These are phyloP conservation scores for Botrytis squamosa DNA, from an alignment of 2,329 filamentous ascomycete species.

Conservation along the genomic window DNA sequence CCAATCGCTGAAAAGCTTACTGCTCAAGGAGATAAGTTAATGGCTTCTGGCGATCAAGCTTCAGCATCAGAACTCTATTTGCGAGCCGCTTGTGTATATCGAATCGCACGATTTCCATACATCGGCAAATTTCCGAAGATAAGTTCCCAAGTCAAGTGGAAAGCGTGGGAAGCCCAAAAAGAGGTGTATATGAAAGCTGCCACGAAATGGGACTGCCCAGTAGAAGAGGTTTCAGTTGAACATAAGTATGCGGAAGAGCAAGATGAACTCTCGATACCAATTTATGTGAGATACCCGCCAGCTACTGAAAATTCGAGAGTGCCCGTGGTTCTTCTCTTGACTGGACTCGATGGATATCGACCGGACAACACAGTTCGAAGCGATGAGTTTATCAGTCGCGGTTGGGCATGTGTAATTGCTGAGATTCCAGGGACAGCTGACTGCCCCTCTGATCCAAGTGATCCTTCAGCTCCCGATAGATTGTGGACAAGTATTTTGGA, in stretches of 20 bases:
- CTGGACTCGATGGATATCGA: conserved; percentile 61
- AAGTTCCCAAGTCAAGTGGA: conserved; percentile 51
- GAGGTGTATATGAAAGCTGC: conserved; percentile 58
- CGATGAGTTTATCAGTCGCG: conserved; percentile 60
- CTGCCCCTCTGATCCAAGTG: conserved; percentile 61
- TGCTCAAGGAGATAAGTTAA: conserved; percentile 50
- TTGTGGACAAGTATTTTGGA: conserved; percentile 61
- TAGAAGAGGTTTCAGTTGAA: conserved; percentile 61
- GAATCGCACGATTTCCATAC: conserved; percentile 70
- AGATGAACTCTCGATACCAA: conserved; percentile 53
- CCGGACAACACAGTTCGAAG: conserved; percentile 61
- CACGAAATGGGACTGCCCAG: conserved; percentile 53
- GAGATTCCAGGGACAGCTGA: conserved; percentile 69
- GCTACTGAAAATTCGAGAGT: conserved; percentile 41
- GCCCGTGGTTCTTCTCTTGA: conserved; percentile 57
- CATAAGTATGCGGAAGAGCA: conserved; percentile 48
- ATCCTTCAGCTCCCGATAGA: conserved; percentile 59
- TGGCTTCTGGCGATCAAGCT: conserved; percentile 48
- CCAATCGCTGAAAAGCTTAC: conserved; percentile 59
- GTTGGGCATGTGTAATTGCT: conserved; percentile 61
- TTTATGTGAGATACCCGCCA: conserved; percentile 62
- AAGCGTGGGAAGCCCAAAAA: conserved; percentile 67
- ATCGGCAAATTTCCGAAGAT: conserved; percentile 44
- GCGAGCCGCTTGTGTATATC: conserved; percentile 70
- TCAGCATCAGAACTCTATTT: conserved; percentile 63